Conservation (phyloP, 2,329 filamentous ascomycete species). For the Penicillium sp. region DNA sequence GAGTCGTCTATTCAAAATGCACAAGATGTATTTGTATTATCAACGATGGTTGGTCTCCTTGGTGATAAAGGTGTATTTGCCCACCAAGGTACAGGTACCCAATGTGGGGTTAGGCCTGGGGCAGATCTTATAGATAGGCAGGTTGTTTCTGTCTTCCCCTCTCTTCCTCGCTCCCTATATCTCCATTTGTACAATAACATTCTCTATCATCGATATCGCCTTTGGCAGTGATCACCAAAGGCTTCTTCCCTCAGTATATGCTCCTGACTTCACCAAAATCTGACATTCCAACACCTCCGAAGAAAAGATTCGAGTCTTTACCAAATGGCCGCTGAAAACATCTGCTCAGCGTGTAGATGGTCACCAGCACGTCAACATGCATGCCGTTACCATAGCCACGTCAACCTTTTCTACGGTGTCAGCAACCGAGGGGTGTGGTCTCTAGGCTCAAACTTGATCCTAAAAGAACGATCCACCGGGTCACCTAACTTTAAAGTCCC, state of each 20-base stretch:
- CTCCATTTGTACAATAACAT: too few relatives aligned
- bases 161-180: too few relatives aligned
- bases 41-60: too few relatives aligned
- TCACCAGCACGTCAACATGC: slow-evolving; percentile 11
- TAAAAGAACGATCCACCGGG: slow-evolving; percentile 26
- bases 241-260: neutral
- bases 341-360: slow-evolving; percentile 21
- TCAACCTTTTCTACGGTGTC: slow-evolving; percentile 23
- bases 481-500: slow-evolving; percentile 11
- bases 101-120: too few relatives aligned
- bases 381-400: slow-evolving; percentile 17
- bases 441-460: slow-evolving; percentile 26
- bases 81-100: too few relatives aligned
- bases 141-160: too few relatives aligned
- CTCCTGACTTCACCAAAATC: neutral
- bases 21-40: neutral
- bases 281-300: neutral
- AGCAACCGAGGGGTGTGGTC: slow-evolving; percentile 30
- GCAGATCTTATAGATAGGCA: too few relatives aligned
- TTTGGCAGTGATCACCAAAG: too few relatives aligned
- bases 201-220: too few relatives aligned
- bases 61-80: too few relatives aligned
- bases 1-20: neutral
- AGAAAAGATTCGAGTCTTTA: neutral
- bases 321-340: neutral